Base-by-base conservation (phyloP, 768 basidiomycete species). In the Termitomyces sp. region DNA sequence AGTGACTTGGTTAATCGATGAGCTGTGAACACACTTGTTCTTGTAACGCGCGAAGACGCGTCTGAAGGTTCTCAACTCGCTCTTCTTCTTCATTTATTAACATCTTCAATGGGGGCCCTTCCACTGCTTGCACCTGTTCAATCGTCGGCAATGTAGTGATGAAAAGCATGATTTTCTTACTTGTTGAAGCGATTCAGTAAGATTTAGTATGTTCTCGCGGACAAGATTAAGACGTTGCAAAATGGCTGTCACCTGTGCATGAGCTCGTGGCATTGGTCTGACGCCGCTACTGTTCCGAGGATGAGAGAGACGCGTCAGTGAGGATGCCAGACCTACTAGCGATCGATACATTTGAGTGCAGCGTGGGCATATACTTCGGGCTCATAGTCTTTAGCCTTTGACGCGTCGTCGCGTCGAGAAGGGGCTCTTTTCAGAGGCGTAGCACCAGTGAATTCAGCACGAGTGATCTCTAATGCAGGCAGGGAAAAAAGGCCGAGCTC, bases 401-500 rank as follows among this genome's bases (percentile, higher is more conserved):
- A 66, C 18, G 72, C 71, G 56, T 75, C 76, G 47, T 76, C 75
- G 54, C 72, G 77, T 65, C 70, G 79, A 38, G 66, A 63, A 5
- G 73, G 66, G 28, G 70, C 74, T 58, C 78, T 82, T 55, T 80
- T 77, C 44, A 90, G 78, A 13, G 89, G 90, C 0, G 90, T 91
- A 2, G 90, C 87, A 6, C 85, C 86, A 49, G 79, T 74, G 66
- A 91, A 88, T 60, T 84, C 81, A 23, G 81, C 81, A 55, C 90
- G 87, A 13, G 82, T 74, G 38, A 92, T 76, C 66, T 84, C 74
- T 9, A 72, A 65, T 30, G 69, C 63, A 47, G 70, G 74, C 54
- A 91, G 78, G 7, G 79, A 84, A 72, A 92, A 91, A 28, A 93
- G 82, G 40, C 90, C 90, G 30, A 91, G 79, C 67, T 93, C 91